Evolutionary conservation across 495 filamentous ascomycete species (phyloP), one percentile per base, ranked within the genome.

Genomic region (Hamigera avellanea): DNA sequence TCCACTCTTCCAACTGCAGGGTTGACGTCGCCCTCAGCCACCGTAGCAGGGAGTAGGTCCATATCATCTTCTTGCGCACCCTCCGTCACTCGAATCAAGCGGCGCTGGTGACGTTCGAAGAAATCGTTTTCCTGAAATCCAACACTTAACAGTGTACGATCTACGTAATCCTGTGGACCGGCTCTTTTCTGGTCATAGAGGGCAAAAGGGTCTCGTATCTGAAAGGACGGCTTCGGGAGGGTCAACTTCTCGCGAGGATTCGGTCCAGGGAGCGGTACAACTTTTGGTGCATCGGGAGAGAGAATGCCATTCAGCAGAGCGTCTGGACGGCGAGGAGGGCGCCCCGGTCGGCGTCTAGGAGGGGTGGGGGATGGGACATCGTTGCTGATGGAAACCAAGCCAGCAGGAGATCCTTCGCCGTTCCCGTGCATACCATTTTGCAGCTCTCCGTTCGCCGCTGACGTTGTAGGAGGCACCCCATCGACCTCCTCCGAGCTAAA

Each of bases 81-180:
- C 53, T 93, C 86, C 0, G 71, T 70, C 42, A 79, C 75, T 29
- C 88, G 84, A 52, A 95, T 80, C 25, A 95, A 64, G 37, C 70
- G 80, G 36, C 73, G 71, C 39, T 84, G 76, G 7, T 86, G 83
- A 4, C 83, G 76, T 18, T 83, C 69, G 48, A 83, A 95, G 29
- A 86, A 67, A 50, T 95, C 88, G 44, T 78, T 93, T 60, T 93
- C 83, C 52, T 96, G 93, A 48, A 95, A 98, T 25, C 91, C 91
- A 15, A 94, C 78, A 47, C 80, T 86, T 40, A 86, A 83, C 87
- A 98, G 91, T 2, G 83, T 79, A 40, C 83, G 83, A 54, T 95
- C 87, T 32, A 95, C 86, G 50, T 79, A 82, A 41, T 80, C 77
- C 35, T 75, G 63, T 48, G 74, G 67, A 18, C 72, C 75, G 16